These are phyloP conservation scores for Phialemoniopsis sp. DNA, from an alignment of 2,329 filamentous ascomycete species.

Conservation along the genomic window DNA sequence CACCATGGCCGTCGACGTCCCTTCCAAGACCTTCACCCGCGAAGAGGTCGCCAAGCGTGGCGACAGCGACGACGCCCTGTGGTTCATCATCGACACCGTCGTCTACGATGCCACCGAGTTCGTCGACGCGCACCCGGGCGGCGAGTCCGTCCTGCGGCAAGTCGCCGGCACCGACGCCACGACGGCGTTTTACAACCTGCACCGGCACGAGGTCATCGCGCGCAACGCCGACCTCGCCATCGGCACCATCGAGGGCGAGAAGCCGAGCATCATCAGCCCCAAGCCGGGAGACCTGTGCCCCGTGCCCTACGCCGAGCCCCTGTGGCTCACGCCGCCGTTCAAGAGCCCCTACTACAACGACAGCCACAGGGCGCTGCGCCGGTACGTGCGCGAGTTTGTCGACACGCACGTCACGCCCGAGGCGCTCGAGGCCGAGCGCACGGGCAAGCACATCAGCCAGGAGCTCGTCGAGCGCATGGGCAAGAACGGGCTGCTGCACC, in stretches of 20 bases:
- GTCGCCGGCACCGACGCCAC: constrained; percentile 81
- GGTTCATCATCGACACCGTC: constrained; percentile 82
- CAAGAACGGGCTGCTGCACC: constrained; percentile 68
- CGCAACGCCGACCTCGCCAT: constrained; percentile 75
- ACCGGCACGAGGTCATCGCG: constrained; percentile 81
- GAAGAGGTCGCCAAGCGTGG: constrained; percentile 61
- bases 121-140: constrained; percentile 79
- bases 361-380: constrained; percentile 64
- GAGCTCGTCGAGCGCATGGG: constrained; percentile 76
- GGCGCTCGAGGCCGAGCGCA: constrained; percentile 70
- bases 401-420: constrained; percentile 69
- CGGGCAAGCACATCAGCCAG: constrained; percentile 67
- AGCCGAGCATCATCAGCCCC: constrained; percentile 66
- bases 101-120: constrained; percentile 88
- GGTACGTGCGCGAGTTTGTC: constrained; percentile 68
- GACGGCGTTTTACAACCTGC: constrained; percentile 83
- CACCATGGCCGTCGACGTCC: constrained; percentile 26
- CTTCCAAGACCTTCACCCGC: constrained; percentile 49
- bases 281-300: constrained; percentile 67
- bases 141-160: constrained; percentile 73
- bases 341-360: constrained; percentile 78
- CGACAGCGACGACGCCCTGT: constrained; percentile 70
- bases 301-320: constrained; percentile 80
- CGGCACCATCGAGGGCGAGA: constrained; percentile 72
- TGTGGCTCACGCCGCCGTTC: constrained; percentile 77